Evolutionary conservation across 106 monocot species (phyloP).

Genomic region (Phalaenopsis aphrodite): DNA sequence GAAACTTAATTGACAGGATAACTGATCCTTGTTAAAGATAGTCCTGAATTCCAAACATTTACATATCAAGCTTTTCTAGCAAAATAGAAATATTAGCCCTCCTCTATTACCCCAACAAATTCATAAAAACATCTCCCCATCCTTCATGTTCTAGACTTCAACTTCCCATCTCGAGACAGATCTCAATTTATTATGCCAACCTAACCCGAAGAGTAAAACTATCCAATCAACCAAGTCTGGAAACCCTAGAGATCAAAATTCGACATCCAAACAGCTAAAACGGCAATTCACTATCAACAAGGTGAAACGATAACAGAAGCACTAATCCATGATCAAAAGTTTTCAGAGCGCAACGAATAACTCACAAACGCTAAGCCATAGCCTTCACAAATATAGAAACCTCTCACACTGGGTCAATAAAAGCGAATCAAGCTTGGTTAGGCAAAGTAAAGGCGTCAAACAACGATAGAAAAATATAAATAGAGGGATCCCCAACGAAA

Average conservation of each 20-base stretch:
- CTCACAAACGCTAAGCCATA: not conserved
- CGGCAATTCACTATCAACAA: not conserved
- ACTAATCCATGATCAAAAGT: not conserved
- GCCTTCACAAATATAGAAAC: not conserved
- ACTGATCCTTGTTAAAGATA: not conserved
- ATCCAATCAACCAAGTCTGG: not conserved
- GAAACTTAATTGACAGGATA: not conserved
- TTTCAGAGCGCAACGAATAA: not conserved
- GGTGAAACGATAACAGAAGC: not conserved
- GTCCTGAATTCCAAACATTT: not conserved
- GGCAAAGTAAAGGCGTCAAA: not conserved
- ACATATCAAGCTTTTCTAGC: not conserved
- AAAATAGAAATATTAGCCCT: not conserved
- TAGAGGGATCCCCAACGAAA: not conserved
- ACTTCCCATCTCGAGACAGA: not conserved
- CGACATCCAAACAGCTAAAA: not conserved
- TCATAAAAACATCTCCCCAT: slow-evolving; percentile 1
- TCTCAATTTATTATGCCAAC: not conserved
- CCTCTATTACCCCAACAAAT: not conserved
- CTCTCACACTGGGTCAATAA: not conserved
- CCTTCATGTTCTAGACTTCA: not conserved
- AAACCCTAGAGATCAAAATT: not conserved
- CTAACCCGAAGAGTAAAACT: not conserved
- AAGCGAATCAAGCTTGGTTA: not conserved
- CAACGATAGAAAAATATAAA: not conserved